Evolutionary conservation across 164 flowering plant genomes (phyloP).

Genomic region (Euptelea pleiosperma): DNA sequence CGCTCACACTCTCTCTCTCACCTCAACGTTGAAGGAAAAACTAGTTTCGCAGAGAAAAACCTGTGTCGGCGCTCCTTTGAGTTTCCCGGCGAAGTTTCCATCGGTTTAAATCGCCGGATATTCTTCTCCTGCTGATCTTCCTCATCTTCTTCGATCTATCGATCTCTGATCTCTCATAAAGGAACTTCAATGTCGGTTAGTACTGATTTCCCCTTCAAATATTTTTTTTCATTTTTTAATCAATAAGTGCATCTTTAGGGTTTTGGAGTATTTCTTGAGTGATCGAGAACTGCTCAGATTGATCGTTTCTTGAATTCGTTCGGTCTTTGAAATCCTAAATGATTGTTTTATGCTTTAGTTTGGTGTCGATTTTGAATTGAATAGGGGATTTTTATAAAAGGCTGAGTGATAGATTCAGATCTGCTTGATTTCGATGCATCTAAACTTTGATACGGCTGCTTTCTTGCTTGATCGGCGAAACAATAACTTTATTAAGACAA

Average conservation of each 20-base stretch:
- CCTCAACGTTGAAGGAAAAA: too few species aligned
- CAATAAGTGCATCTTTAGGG: not conserved
- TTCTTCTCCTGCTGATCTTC: too few species aligned
- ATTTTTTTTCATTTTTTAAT: not conserved
- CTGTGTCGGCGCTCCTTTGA: not conserved
- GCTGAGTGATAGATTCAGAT: conserved; percentile 8
- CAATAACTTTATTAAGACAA: too few species aligned
- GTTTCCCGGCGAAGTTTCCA: conserved; percentile 1
- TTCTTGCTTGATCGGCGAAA: not conserved
- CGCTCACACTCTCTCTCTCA: too few species aligned
- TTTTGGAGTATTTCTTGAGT: not conserved
- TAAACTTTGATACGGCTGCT: not conserved
- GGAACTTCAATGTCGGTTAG: conserved; percentile 19
- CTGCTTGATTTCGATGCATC: conserved; percentile 5
- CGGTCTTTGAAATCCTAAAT: too few species aligned
- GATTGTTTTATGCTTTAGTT: too few species aligned
- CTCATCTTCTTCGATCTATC: not conserved
- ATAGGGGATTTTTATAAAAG: not conserved
- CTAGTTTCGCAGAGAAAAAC: too few species aligned
- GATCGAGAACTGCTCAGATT: conserved; percentile 3
- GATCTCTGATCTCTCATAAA: not conserved
- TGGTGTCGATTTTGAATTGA: not conserved
- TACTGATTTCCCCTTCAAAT: conserved; percentile 5
- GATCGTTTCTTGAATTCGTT: not conserved
- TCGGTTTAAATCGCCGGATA: too few species aligned